Base-by-base conservation (phyloP, 495 filamentous ascomycete species). In the Tuber indicum region DNA sequence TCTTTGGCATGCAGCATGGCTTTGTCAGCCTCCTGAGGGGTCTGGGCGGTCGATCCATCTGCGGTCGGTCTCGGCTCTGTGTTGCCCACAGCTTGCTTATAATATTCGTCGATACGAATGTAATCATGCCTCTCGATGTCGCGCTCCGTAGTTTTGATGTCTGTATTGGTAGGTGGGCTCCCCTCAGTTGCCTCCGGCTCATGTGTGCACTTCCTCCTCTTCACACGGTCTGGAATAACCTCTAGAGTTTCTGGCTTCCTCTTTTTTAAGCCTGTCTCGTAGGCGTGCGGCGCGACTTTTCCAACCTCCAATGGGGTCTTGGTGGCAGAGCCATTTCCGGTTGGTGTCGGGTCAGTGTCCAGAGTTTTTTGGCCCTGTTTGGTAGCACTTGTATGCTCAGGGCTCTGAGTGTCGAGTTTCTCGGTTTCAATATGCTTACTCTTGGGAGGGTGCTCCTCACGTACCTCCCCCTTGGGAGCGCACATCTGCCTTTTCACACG, bases 201-300 rank as follows among this genome's bases (percentile, higher is more conserved):
- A 0, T n/a, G 52, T 14, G n/a, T 4, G 10, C 8, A 32, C 26
- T n/a, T 26, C 52, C 12, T n/a, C 26, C 26, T 62, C 10, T 62
- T 62, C 1, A 26, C n/a, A 62, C 9, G 3, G 9, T 14, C 52
- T 2, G 9, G 52, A 1, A 26, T 14, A 26, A 3, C 10, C n/a
- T 62, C 52, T 62, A 3, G 23, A 3, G 14, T 10, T 14, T 62
- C 52, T 14, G 52, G n/a, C 10, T 32, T 62, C 26, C 52, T 26
- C n/a, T 62, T 62, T 62, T 3, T 14, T 3, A 10, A n/a, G n/a
- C 3, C 10, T 62, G 9, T 14, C 52, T 62, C n/a, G 10, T 5
- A 3, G 10, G 52, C n/a, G 14, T 26, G 10, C 10, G n/a, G 10
- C 0, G 14, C 2, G 0, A 0, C 3, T 26, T 12, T 14, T 0